phyloP scores from a whole-genome alignment of 2,329 filamentous ascomycete species.

The Ophiostoma pallidulum region DNA sequence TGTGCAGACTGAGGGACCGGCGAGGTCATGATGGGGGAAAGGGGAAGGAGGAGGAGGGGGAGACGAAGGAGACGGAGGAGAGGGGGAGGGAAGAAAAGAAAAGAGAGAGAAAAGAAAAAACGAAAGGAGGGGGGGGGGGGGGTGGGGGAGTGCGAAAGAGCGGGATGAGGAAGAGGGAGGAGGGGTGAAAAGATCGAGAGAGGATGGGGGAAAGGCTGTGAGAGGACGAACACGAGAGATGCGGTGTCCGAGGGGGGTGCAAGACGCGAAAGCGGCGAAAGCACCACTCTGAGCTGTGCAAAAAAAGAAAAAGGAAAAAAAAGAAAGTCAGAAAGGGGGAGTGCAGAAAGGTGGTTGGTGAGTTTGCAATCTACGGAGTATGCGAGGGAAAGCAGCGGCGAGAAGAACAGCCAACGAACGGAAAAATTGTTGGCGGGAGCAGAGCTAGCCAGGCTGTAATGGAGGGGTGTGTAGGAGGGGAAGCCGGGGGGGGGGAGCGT shows the following conservation, averaged over 20 bases:
- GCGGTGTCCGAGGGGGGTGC: conserved; percentile 7
- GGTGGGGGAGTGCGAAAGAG: neutral
- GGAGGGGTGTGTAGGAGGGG: conserved; percentile 8
- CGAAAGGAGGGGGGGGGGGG: conserved; percentile 14
- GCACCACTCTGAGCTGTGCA: neutral
- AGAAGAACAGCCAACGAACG: conserved; percentile 5
- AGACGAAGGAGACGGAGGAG: conserved; percentile 23
- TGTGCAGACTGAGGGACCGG: conserved; percentile 15
- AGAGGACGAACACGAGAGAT: neutral
- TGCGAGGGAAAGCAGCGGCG: conserved; percentile 6
- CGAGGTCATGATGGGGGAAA: conserved; percentile 28
- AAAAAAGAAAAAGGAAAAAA: neutral
- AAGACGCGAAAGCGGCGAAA: conserved; percentile 1
- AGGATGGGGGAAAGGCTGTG: neutral
- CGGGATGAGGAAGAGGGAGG: neutral
- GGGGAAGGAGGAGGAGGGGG: conserved; percentile 20
- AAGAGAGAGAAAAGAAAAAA: neutral
- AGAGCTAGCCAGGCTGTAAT: conserved; percentile 11
- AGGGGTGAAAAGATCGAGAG: conserved; percentile 2
- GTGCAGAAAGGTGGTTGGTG: conserved; percentile 6
- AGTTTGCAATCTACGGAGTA: conserved; percentile 16
- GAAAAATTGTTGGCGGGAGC: conserved; percentile 10
- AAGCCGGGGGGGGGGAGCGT: neutral
- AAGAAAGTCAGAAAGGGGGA: too few species aligned
- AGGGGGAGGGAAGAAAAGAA: conserved; percentile 18